Evolutionary conservation across 768 basidiomycete species (phyloP), one percentile per base, ranked within the genome.

Genomic region (Calocera viscosa): DNA sequence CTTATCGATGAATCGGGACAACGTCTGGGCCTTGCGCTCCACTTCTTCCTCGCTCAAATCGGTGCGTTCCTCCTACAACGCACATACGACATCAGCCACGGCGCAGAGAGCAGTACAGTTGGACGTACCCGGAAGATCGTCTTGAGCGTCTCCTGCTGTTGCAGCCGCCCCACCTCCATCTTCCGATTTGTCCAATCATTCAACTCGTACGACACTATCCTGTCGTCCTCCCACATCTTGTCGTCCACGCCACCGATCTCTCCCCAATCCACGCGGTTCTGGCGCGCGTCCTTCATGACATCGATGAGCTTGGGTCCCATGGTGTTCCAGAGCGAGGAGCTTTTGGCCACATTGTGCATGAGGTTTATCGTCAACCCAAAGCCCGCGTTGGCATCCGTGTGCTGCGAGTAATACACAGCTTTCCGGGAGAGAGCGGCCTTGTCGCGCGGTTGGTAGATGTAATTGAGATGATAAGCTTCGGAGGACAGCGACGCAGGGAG

Each of bases 211-310:
- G 53, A 32, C 2, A 60, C 53, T 11, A 60, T 60, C 30, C 53
- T 14, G 5, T 32, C 30, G 53, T 60, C 53, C 26, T 60, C 53
- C 53, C 53, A 60, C 53, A 60, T 60, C 5, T 2, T 10, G 26
- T 26, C 24, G 19, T 60, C 53, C 11, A 60, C 53, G 53, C 53
- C 53, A 5, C 30, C 53, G 22, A 60, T 60, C 5, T 3, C 10
- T 5, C 2, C 11, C 53, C 53, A 60, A 19, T 60, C 53, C 11
- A 60, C 30, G 16, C 53, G 24, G 10, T 60, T 60, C 16, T 28
- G 53, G 2, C 53, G 24, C 22, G 53, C 53, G 8, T 60, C 53
- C 53, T 60, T 60, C 53, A 60, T 47, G 43, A 47, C 43, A 47
- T 47, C 43, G 19, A 47, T 7, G 5, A 47, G 43, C 24, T 47